These are phyloP conservation scores for Dictyostelium purpureum DNA, from an alignment of 78 protist genomes.

Conservation along the genomic window DNA sequence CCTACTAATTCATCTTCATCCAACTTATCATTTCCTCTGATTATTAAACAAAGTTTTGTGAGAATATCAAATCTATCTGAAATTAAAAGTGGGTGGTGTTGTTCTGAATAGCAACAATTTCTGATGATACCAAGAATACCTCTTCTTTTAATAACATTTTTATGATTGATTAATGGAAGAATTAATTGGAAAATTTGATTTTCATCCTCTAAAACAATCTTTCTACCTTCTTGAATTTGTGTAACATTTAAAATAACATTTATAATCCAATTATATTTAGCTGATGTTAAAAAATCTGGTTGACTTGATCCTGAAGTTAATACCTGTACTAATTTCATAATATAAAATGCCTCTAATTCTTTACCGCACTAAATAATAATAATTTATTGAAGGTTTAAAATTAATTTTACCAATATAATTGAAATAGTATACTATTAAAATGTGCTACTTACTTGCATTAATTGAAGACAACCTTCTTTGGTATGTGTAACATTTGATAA, in stretches of 20 bases:
- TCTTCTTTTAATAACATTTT: constrained; percentile 50
- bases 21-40: constrained; percentile 50
- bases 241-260: constrained; percentile 56
- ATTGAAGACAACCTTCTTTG: constrained; percentile 51
- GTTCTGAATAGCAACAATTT: constrained; percentile 56
- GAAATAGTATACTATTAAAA: not conserved
- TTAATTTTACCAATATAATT: not conserved
- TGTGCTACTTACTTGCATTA: constrained; percentile 48
- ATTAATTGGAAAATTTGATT: constrained; percentile 19
- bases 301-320: constrained; percentile 1
- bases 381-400: not conserved
- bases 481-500: constrained; percentile 78
- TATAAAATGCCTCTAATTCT: constrained; percentile 70
- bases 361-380: constrained; percentile 45
- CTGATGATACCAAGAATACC: constrained; percentile 72
- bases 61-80: constrained; percentile 24
- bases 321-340: constrained; percentile 37
- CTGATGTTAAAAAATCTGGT: not conserved
- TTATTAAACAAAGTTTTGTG: constrained; percentile 15
- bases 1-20: constrained; percentile 63
- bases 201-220: constrained; percentile 48
- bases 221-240: constrained; percentile 79
- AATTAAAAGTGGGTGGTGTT: constrained; percentile 16
- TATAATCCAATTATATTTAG: constrained; percentile 45
- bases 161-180: constrained; percentile 25